phyloP scores from a whole-genome alignment of 129 eudicot genomes.

The Flaveria brownii region DNA sequence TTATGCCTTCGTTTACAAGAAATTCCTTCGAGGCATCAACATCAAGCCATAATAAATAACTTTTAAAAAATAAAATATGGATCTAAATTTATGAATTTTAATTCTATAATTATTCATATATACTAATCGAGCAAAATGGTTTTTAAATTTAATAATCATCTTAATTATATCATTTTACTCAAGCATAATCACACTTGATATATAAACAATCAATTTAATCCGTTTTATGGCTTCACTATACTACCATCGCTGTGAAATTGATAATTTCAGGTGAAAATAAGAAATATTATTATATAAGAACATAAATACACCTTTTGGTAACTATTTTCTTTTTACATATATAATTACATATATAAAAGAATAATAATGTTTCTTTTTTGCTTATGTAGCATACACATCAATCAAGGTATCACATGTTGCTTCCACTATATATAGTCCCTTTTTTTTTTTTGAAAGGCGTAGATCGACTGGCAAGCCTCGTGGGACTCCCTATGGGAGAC shows the following conservation, averaged over 20 bases:
- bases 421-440: slow-evolving; percentile 26
- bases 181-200: too few species aligned
- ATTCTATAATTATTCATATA: neutral
- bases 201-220: neutral
- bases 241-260: too few species aligned
- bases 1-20: slow-evolving; percentile 39
- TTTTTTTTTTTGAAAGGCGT: too few species aligned
- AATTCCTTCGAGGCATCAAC: slow-evolving; percentile 19
- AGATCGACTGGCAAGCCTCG: too few species aligned
- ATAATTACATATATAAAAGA: neutral
- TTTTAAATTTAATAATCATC: neutral
- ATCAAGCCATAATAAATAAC: neutral
- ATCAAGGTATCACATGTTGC: slow-evolving; percentile 34
- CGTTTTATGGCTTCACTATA: neutral
- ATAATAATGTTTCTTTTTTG: neutral
- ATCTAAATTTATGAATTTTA: neutral
- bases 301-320: neutral
- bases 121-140: neutral
- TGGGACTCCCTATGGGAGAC: too few species aligned
- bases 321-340: neutral
- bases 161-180: neutral
- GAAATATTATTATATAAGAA: too few species aligned
- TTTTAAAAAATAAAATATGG: neutral
- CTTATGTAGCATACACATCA: slow-evolving; percentile 20
- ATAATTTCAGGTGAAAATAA: neutral